phyloP scores from a whole-genome alignment of 2,329 filamentous ascomycete genomes.

The Lasiodiplodia sp. region DNA sequence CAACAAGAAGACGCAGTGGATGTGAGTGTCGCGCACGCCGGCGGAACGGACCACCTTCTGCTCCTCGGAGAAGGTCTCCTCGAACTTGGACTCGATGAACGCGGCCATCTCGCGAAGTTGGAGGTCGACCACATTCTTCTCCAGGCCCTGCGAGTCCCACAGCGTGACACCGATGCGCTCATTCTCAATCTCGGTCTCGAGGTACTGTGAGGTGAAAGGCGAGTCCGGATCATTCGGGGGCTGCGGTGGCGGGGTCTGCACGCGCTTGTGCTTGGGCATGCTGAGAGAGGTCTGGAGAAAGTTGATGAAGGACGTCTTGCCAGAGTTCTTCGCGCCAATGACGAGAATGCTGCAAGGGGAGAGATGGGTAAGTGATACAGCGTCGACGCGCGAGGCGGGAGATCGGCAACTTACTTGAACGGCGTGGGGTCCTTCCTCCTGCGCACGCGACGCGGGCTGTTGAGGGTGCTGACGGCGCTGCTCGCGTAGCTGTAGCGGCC shows the following conservation, averaged over 20 bases:
- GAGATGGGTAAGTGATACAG: constrained; percentile 31
- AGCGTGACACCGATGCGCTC: constrained; percentile 92
- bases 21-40: constrained; percentile 93
- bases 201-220: constrained; percentile 82
- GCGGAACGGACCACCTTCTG: constrained; percentile 96
- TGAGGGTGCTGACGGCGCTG: constrained; percentile 87
- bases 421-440: constrained; percentile 97
- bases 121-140: constrained; percentile 93
- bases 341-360: constrained; percentile 75
- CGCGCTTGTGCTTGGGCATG: constrained; percentile 79
- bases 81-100: constrained; percentile 97
- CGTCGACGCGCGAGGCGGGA: background rate
- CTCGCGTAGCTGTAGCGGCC: constrained; percentile 96
- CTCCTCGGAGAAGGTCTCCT: constrained; percentile 96
- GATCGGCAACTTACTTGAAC: constrained; percentile 80
- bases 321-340: constrained; percentile 83
- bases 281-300: constrained; percentile 89
- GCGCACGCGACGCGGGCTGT: constrained; percentile 88
- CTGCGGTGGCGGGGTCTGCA: constrained; percentile 50
- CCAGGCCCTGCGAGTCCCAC: constrained; percentile 95
- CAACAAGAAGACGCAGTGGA: constrained; percentile 92
- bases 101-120: constrained; percentile 89
- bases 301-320: constrained; percentile 96
- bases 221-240: constrained; percentile 56
- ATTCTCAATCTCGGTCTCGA: constrained; percentile 92